Evolutionary conservation across 305 asterid species (phyloP).

Genomic region (Solanum hybrid): DNA sequence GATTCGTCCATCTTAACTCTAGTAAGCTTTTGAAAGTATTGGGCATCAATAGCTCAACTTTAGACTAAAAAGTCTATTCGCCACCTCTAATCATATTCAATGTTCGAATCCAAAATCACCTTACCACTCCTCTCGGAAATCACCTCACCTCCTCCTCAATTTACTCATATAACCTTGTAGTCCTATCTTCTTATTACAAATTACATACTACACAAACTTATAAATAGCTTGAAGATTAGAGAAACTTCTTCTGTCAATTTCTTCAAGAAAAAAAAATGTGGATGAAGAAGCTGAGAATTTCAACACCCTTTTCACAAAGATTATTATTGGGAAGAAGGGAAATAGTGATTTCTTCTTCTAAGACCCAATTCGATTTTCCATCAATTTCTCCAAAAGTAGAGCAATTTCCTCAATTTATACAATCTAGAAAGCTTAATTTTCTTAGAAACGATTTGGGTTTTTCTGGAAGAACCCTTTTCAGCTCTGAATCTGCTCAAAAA

Average conservation of each 20-base stretch:
- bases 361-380: not conserved
- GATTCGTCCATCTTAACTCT: not conserved
- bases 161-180: too few relatives aligned
- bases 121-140: too few relatives aligned
- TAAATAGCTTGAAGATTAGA: not conserved
- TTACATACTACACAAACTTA: not conserved
- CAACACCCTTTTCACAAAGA: not conserved
- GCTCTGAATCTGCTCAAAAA: conserved; percentile 30
- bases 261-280: not conserved
- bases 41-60: not conserved
- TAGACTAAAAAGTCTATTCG: too few relatives aligned
- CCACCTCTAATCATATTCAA: not conserved
- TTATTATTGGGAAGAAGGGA: not conserved
- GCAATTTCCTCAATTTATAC: not conserved
- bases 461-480: conserved; percentile 12
- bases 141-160: too few relatives aligned
- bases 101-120: not conserved
- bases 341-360: not conserved
- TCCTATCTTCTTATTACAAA: not conserved
- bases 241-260: not conserved
- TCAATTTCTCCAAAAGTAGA: not conserved
- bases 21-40: not conserved
- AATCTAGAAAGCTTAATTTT: not conserved
- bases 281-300: not conserved
- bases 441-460: not conserved